phyloP scores from a whole-genome alignment of 2,329 filamentous ascomycete species.

The Colletotrichum ledebouriae region DNA sequence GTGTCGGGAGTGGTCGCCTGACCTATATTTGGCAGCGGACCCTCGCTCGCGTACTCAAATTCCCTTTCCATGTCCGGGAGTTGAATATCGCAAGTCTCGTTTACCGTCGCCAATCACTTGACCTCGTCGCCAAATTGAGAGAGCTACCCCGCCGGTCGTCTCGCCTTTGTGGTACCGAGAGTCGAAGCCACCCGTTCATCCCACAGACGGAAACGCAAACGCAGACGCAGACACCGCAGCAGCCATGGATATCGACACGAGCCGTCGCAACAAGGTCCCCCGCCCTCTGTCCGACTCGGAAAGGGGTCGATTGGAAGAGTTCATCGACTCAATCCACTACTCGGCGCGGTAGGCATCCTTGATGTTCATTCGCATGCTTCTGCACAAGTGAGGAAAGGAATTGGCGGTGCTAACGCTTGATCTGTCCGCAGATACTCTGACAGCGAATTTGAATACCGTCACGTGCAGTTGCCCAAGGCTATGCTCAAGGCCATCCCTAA shows the following conservation, averaged over 20 bases:
- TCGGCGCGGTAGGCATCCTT: constrained; percentile 77
- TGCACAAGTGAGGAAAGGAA: constrained; percentile 1
- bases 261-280: constrained; percentile 87
- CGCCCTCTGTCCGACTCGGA: constrained; percentile 85
- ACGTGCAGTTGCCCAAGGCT: constrained; percentile 96
- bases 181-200: constrained; percentile 37
- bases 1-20: constrained; percentile 35
- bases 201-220: constrained; percentile 22
- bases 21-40: constrained; percentile 24
- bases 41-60: constrained; percentile 30
- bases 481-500: constrained; percentile 98
- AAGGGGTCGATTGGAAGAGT: constrained; percentile 88
- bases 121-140: constrained; percentile 14
- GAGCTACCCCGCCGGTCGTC: constrained; percentile 29
- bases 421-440: constrained; percentile 82
- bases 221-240: constrained; percentile 20
- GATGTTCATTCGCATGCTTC: constrained; percentile 7
- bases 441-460: constrained; percentile 93
- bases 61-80: constrained; percentile 21
- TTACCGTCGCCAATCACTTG: constrained; percentile 20
- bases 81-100: constrained; percentile 23
- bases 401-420: constrained; percentile 9
- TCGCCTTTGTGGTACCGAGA: constrained; percentile 35
- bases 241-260: constrained; percentile 77
- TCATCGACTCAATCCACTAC: constrained; percentile 94